Evolutionary conservation across 2,329 filamentous ascomycete genomes (phyloP), one percentile per base, ranked within the genome.

Genomic region (Nigrospora osmanthi): DNA sequence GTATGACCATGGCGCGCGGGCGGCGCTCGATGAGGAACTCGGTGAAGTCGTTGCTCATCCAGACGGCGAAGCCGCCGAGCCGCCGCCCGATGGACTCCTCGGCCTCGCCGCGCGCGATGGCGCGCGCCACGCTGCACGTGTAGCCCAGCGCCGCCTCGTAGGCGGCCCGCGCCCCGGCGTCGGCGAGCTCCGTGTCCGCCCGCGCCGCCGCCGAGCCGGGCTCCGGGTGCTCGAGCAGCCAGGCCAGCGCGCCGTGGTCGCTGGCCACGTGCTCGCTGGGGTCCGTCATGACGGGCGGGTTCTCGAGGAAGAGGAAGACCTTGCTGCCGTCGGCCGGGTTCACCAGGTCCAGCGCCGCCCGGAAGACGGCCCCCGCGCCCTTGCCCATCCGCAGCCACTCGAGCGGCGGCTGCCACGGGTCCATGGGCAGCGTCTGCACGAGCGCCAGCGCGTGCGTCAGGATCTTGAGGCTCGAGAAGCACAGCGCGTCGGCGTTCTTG

Each of bases 371-470:
- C 1, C 60, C 61, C 2, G 62, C 62, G 15, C 63, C 64, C 11
- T 57, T 58, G 4, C 62, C 62, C 56, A 65, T 60, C 33, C 58
- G 55, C 36, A 64, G 47, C 60, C 60, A 67, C 45, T 66, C 62
- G n/a, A 60, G 40, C 14, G 64, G 65, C 31, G 65, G 64, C 48
- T 65, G 58, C 65, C 65, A 67, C 3, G 61, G 62, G 38, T 60
- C 55, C 23, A 56, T 42, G 15, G 58, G 53, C 36, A 65, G 47
- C 11, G 63, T 66, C 56, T 68, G 65, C 14, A 68, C 64, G 9
- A 66, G 52, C 9, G 62, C 64, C 42, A 66, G 55, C 32, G 59
- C 60, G 51, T 66, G 63, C n/a, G 58, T 54, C 33, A 67, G 47
- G 48, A 67, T 64, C 35, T 56, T 55, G 28, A 67, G 53, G 34